Evolutionary conservation across 176 grass and related monocot species (phyloP).

Genomic region (Musa schizocarpa): DNA sequence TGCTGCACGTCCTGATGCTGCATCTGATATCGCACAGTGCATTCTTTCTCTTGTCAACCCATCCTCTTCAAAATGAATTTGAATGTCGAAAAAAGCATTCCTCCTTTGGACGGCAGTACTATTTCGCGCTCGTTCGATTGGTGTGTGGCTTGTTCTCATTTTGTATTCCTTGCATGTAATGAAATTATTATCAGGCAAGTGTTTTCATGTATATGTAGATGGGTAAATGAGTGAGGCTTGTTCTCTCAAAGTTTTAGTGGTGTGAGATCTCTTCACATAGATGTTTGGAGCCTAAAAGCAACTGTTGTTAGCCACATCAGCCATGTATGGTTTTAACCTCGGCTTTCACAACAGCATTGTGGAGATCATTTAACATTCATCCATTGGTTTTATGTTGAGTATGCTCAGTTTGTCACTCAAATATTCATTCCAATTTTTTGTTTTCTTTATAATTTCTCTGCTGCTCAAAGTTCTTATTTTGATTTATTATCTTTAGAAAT

Average conservation of each 20-base stretch:
- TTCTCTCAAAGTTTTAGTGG: neutral
- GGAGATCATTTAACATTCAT: neutral
- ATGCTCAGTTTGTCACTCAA: neutral
- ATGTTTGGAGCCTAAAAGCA: neutral
- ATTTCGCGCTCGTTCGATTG: neutral
- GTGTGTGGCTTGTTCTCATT: neutral
- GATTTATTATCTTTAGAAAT: neutral
- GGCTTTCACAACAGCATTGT: neutral
- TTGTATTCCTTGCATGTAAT: neutral
- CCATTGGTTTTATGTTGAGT: neutral
- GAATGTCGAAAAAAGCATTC: neutral
- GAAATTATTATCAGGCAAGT: neutral
- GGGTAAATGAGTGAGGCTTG: neutral
- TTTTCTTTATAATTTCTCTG: neutral
- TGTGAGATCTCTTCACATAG: neutral
- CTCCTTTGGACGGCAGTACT: neutral
- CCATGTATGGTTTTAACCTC: neutral
- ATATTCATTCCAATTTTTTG: neutral
- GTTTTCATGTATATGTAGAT: neutral
- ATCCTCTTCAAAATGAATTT: constrained; percentile 31
- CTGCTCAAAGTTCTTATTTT: neutral
- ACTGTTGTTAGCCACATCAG: neutral
- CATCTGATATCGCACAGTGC: constrained; percentile 51
- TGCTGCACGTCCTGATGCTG: constrained; percentile 52
- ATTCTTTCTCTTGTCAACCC: constrained; percentile 46